These are phyloP conservation scores for Pisolithus orientalis DNA, from an alignment of 768 basidiomycete species.

Conservation along the genomic window DNA sequence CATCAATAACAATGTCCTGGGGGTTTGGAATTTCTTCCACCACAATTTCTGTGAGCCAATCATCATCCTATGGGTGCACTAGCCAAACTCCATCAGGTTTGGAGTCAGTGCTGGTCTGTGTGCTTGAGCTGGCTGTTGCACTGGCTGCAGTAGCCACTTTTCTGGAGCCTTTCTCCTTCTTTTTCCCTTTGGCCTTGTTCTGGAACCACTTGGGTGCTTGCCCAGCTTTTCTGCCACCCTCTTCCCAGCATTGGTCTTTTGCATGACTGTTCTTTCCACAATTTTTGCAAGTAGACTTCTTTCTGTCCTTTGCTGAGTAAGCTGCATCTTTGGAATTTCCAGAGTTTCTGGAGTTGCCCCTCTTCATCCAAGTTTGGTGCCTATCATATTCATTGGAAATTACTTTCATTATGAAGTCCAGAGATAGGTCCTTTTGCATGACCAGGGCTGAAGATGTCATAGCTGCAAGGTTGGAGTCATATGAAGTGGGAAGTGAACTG, in stretches of 20 bases:
- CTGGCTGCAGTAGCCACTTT: too few species aligned
- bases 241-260: background rate
- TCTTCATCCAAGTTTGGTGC: background rate
- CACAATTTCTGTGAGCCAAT: too few species aligned
- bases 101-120: too few species aligned
- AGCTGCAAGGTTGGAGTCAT: conserved; percentile 25
- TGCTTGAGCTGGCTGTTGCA: too few species aligned
- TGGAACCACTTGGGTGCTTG: background rate
- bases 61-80: too few species aligned
- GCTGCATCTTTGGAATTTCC: background rate
- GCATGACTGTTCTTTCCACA: background rate
- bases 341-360: background rate
- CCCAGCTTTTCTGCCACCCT: background rate
- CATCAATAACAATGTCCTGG: too few species aligned
- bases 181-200: too few species aligned
- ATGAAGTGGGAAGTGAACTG: conserved; percentile 29
- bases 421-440: conserved; percentile 4
- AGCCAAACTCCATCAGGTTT: too few species aligned
- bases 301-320: background rate
- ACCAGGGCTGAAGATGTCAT: conserved; percentile 13
- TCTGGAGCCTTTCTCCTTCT: background rate
- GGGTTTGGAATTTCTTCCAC: too few species aligned
- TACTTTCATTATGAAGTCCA: background rate
- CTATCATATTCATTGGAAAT: background rate
- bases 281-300: background rate